Percentiles rank a stretch among this genome's conserved stretches.
Evolutionary conservation across 2,329 filamentous ascomycete genomes (phyloP).

Genomic region (Talaromyces piceae): DNA sequence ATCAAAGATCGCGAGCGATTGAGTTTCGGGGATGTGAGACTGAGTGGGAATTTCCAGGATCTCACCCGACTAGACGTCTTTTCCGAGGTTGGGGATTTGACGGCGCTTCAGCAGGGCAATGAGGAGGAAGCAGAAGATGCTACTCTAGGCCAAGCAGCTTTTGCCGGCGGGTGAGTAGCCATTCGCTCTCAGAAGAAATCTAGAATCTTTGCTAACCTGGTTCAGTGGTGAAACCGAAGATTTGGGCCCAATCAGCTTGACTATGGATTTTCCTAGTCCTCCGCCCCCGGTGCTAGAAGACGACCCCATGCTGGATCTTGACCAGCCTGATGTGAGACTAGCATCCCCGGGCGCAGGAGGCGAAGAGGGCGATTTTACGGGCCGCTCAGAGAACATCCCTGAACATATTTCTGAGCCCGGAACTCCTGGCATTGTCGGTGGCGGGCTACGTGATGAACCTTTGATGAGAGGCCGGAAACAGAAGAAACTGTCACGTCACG

Average conservation of each 20-base stretch:
- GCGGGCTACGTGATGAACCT: conserved; percentile 29
- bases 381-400: conserved; percentile 24
- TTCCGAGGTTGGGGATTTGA: conserved; percentile 32
- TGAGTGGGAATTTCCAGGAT: conserved; percentile 47
- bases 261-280: conserved; percentile 36
- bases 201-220: conserved; percentile 12
- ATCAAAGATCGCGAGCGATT: conserved; percentile 32
- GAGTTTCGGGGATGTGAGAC: conserved; percentile 34
- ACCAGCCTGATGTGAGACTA: conserved; percentile 19
- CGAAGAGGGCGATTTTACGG: conserved; percentile 22
- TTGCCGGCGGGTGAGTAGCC: conserved; percentile 30
- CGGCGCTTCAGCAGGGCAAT: conserved; percentile 29
- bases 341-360: conserved; percentile 19
- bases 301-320: conserved; percentile 25
- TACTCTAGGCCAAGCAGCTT: conserved; percentile 30
- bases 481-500: conserved; percentile 59
- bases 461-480: conserved; percentile 34
- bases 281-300: conserved; percentile 22
- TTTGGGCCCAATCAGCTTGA: conserved; percentile 34
- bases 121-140: conserved; percentile 29
- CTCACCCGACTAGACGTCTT: conserved; percentile 39
- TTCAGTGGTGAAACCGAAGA: conserved; percentile 38
- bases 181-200: conserved; percentile 4
- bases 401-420: conserved; percentile 23
- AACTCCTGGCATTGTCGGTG: conserved; percentile 26